Conservation (phyloP, 2,329 filamentous ascomycete species). For the Colletotrichum echinochloae region DNA sequence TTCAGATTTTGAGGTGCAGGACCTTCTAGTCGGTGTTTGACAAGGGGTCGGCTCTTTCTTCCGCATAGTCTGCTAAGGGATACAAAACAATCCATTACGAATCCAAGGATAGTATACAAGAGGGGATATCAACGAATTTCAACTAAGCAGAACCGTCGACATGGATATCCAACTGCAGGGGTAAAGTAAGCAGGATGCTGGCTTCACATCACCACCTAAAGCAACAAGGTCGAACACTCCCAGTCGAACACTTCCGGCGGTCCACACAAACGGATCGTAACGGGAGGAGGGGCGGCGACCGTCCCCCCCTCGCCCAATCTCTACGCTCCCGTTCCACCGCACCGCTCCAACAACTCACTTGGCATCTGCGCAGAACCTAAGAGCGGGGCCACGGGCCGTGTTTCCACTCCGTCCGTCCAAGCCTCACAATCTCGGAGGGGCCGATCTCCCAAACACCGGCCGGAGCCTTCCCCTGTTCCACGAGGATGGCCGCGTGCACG, state of each 20-base stretch:
- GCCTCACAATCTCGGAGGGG: slow-evolving; percentile 71
- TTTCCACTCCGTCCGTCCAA: slow-evolving; percentile 72
- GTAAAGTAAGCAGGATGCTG: not conserved
- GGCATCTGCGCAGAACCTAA: not conserved
- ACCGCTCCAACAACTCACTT: slow-evolving; percentile 9
- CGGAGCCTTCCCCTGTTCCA: slow-evolving; percentile 69
- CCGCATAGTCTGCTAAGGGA: slow-evolving; percentile 9
- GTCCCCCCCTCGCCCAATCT: not conserved
- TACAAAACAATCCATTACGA: not conserved
- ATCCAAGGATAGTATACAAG: slow-evolving; percentile 26
- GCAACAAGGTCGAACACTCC: not conserved
- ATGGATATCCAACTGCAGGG: not conserved
- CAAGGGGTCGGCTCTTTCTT: slow-evolving; percentile 10
- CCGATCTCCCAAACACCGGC: slow-evolving; percentile 72
- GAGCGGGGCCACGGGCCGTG: slow-evolving; percentile 44
- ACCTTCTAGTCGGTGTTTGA: not conserved
- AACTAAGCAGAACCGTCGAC: slow-evolving; percentile 11
- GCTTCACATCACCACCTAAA: not conserved
- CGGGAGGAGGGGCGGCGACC: slow-evolving; percentile 17
- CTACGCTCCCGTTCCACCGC: not conserved
- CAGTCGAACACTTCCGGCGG: slow-evolving; percentile 1
- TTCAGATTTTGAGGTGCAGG: not conserved
- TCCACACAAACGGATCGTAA: not conserved
- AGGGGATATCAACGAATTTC: slow-evolving; percentile 38
- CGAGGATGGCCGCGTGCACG: slow-evolving; percentile 69